A percentile compares a stretch with the other conserved stretches of the same genome.
Evolutionary conservation across 2,329 filamentous ascomycete genomes (phyloP).

Genomic region (Ophiostoma ulmi): DNA sequence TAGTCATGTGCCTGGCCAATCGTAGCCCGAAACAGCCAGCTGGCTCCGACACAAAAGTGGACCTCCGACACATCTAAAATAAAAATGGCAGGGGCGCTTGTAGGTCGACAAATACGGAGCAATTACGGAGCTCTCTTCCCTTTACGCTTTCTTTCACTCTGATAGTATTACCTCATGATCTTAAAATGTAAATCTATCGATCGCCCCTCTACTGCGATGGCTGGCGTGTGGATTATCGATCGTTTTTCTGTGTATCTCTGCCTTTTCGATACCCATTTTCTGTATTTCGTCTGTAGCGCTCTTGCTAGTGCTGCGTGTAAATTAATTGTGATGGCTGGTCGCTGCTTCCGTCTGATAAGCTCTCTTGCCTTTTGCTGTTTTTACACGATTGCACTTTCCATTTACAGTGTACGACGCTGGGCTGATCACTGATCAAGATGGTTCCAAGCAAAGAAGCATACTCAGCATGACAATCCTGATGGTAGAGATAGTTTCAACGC

Average conservation of each 20-base stretch:
- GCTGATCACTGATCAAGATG: neutral
- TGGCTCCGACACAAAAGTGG: conserved; percentile 6
- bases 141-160: neutral
- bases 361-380: neutral
- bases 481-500: neutral
- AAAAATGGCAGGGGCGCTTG: conserved; percentile 5
- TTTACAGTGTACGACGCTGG: neutral
- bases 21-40: neutral
- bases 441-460: neutral
- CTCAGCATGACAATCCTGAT: neutral
- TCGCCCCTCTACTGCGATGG: neutral
- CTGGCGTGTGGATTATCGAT: conserved; percentile 6
- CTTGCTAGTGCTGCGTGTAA: conserved; percentile 1
- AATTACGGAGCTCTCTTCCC: neutral
- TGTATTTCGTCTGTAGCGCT: neutral
- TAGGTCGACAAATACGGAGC: neutral
- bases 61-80: neutral
- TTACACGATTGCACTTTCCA: conserved; percentile 1
- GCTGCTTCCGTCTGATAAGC: conserved; percentile 8
- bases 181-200: neutral
- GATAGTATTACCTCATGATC: neutral
- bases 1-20: conserved; percentile 6
- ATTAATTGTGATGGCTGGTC: neutral
- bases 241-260: neutral
- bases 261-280: neutral